Base-by-base conservation (phyloP, 129 eudicot genomes). In the Erigeron canadensis region DNA sequence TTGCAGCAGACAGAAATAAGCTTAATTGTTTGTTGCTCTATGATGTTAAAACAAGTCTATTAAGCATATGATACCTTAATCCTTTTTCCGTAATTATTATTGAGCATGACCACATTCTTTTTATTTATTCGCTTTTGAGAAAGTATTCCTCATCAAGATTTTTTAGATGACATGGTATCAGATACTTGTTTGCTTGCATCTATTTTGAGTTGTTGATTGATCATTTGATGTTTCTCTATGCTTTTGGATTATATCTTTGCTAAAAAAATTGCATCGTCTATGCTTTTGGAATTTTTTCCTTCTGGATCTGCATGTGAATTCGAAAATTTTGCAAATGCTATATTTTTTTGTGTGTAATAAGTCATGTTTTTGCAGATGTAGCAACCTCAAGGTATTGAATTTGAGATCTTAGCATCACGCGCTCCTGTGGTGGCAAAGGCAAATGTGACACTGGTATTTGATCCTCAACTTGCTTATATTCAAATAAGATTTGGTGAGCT, bases 51-150 rank as follows among this genome's bases (percentile, higher is more conserved):
- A 64, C 75, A 48, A 50, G 47, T 69, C 44, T 6, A 59, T 60
- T 17, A 72, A 60, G 69, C 69, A 72, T 59, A 72, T 10, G n/a
- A 45, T 72, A 69, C 28, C 16, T 40, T 54, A 56, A 66, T 55
- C 5, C 48, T 46, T 59, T 7, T 65, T 75, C 56, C 41, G 7
- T 16, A 18, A 74, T 19, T 58, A 74, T 19, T 58, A 11, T 50
- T 34, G 2, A 65, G 67, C 8, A 22, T 65, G 40, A 40, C 71
- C 41, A 53, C 76, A 48, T 23, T 16, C 56, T 77, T 69, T 69
- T 17, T 11, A 13, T 6, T 63, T 63, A 54, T 71, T 65, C 53
- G 41, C 2, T 77, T 70, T 77, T 50, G 50, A 61, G 63, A 40
- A 16, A 41, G 47, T 59, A 59, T 17, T 45, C 23, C 5, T 40